Evolutionary conservation across 2,329 filamentous ascomycete species (phyloP).

Genomic region (Trichophyton verrucosum): DNA sequence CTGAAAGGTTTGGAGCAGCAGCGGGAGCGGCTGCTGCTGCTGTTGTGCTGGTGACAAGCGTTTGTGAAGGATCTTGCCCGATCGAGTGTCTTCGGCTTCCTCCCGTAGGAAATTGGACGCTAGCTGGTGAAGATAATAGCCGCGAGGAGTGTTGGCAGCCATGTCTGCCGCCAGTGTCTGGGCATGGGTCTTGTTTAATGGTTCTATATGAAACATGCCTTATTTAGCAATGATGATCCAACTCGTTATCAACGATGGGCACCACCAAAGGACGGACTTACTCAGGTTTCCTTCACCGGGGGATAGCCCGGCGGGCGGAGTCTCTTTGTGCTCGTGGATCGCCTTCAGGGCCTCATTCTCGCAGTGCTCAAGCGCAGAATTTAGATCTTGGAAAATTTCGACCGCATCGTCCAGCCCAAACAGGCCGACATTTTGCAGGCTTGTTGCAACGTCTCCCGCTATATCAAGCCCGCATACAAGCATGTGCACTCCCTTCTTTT

Average conservation of each 20-base stretch:
- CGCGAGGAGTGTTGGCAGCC: constrained; percentile 61
- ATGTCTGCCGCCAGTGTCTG: not conserved
- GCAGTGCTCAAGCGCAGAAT: constrained; percentile 84
- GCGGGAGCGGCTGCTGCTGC: constrained; percentile 55
- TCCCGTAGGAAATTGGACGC: constrained; percentile 64
- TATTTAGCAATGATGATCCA: not conserved
- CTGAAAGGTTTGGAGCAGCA: constrained; percentile 93
- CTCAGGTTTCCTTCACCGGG: constrained; percentile 1
- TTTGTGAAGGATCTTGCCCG: constrained; percentile 1
- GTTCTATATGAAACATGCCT: not conserved
- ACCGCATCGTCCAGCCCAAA: constrained; percentile 62
- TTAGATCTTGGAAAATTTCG: constrained; percentile 74
- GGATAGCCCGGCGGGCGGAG: constrained; percentile 10
- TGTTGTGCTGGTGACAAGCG: not conserved
- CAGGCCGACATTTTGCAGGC: constrained; percentile 71
- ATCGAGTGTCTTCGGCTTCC: constrained; percentile 39
- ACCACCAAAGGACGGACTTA: not conserved
- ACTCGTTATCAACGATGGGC: not conserved
- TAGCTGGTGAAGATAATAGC: constrained; percentile 62
- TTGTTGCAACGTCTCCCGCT: constrained; percentile 61
- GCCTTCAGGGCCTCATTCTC: constrained; percentile 86
- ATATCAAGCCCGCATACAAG: constrained; percentile 73
- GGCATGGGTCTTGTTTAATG: not conserved
- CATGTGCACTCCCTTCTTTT: constrained; percentile 64
- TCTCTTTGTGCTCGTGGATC: constrained; percentile 57